Evolutionary conservation across 768 basidiomycete species (phyloP), one percentile per base, ranked within the genome.

Genomic region (Trametes cinnabarina): DNA sequence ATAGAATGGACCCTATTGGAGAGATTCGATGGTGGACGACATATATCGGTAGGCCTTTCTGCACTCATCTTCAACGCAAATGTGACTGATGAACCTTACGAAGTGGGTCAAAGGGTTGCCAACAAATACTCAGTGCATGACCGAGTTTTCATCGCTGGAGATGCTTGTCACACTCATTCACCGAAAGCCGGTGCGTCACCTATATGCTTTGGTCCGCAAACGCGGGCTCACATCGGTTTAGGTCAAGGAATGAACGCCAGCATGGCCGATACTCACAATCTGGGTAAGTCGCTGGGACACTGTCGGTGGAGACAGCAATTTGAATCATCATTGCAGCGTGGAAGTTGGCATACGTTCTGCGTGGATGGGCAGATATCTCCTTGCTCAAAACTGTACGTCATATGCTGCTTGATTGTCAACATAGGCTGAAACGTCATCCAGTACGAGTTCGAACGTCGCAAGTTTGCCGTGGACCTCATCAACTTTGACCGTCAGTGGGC

Each of bases 71-170:
- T 0, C 44, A 17, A 15, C 11, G 68, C 14, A 14, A 0, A 20
- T 8, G 22, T 20, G 10, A 3, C 35, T 8, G 3, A 25, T 28
- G 40, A 2, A 10, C 28, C 15, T 22, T 15, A 20, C 30, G 70
- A 35, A 82, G 82, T 84, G 47, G 82, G 82, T 1, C 82, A 85
- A 63, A 76, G 83, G 4, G 78, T 84, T 8, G 81, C 82, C 14
- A 75, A 80, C 28, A 71, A 70, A n/a, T 85, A 78, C 67, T 76
- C 78, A 1, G 63, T 74, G 0, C 60, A 75, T 39, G 68, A 82
- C 30, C 78, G 83, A 4, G 72, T 83, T 2, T 82, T 84, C 62
- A 83, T 84, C 46, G 83, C 79, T 0, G 82, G 83, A 12, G 82
- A 82, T 60, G 81, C 81, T 3, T 83, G 78, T 35, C 79, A 77